phyloP scores from a whole-genome alignment of 805 yeast genomes.

The Zygoascus flipseniorum region DNA sequence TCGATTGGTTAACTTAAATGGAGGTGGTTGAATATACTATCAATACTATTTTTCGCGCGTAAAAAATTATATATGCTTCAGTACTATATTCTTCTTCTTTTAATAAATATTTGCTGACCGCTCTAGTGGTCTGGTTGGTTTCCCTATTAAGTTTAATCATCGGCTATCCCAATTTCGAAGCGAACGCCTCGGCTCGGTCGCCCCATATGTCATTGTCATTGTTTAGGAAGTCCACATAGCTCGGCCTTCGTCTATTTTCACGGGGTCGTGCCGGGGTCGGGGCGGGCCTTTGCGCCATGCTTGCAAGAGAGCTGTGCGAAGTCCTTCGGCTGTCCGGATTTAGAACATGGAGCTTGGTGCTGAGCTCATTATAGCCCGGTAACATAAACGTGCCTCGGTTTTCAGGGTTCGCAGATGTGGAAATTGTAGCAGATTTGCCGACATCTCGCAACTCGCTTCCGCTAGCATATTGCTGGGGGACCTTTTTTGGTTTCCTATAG shows the following conservation, averaged over 20 bases:
- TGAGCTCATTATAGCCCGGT: conserved; percentile 12
- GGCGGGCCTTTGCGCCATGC: neutral
- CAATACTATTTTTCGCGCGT: too few relatives aligned
- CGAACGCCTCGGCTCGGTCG: conserved; percentile 11
- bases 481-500: neutral
- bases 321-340: conserved; percentile 6
- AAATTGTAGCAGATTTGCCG: neutral
- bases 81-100: too few relatives aligned
- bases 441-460: neutral
- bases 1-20: too few relatives aligned
- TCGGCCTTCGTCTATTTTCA: conserved; percentile 4
- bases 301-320: neutral
- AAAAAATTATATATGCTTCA: too few relatives aligned
- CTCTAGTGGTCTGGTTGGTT: too few relatives aligned
- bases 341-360: conserved; percentile 13
- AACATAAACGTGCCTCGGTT: conserved; percentile 8
- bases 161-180: conserved; percentile 3
- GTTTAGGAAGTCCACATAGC: neutral
- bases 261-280: conserved; percentile 3
- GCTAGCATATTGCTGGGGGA: neutral
- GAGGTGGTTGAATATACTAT: too few relatives aligned
- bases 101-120: too few relatives aligned
- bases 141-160: too few relatives aligned
- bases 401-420: neutral
- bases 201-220: conserved; percentile 11